Evolutionary conservation across 352 stramenopile genomes (phyloP), one percentile per base, ranked within the genome.

Genomic region (Hyaloperonospora brassicae): DNA sequence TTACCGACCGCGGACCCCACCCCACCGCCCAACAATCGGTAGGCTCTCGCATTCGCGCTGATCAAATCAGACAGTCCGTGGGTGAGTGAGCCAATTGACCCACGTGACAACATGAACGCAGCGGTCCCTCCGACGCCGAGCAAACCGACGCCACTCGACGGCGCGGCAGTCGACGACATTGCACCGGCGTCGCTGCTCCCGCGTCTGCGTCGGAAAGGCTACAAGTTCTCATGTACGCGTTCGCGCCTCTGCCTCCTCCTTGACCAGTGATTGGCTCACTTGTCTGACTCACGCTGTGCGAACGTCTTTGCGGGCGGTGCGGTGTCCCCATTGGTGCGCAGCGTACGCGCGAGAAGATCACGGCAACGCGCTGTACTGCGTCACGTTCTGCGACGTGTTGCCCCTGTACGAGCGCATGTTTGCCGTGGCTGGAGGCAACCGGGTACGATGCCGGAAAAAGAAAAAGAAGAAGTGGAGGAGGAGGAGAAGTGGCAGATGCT

Each of bases 291-390:
- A 30, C 8, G 51, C 17, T 13, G n/a, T 55, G 44, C 2, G 0
- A 27, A 12, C 1, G 55, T 17, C 42, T 23, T 53, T 50, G 31
- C 45, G 46, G 9, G 36, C 2, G 8, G 14, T 27, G 2, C 42
- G 17, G 53, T 54, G 31, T 42, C 25, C 34, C 10, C 21, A 27
- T 47, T 47, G 1, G 3, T 43, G 12, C 7, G 30, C 41, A 89
- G 79, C 75, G 31, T 89, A 87, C 49, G 73, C 75, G 9, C 61
- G 70, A 51, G 79, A 90, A 50, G 79, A 90, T 56, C 79, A 90
- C 38, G 72, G 68, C 5, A 90, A 86, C 38, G 73, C 80, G 12
- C 79, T 90, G 51, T 90, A 90, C 57, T 86, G 76, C 21, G 77
- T 90, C 21, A 55, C 72, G 11, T 90, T 90, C 50, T 90, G 80